Percentiles rank a stretch among this genome's conserved stretches.
phyloP scores from a whole-genome alignment of 176 grass and related monocot genomes.

The Oryza coarctata region DNA sequence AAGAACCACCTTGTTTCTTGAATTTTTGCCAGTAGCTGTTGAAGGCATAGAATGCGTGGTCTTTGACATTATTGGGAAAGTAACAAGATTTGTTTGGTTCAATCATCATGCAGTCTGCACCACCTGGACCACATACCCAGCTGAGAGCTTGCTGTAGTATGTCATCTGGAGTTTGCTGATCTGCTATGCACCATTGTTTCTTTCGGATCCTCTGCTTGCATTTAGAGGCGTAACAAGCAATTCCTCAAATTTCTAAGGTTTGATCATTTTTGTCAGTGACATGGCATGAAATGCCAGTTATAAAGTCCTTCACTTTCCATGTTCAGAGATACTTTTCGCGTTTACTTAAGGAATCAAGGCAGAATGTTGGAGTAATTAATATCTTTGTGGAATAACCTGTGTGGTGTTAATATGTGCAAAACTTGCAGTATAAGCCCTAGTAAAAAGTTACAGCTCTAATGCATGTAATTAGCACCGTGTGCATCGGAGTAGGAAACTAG shows the following conservation, averaged over 20 bases:
- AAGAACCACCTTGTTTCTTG: constrained; percentile 67
- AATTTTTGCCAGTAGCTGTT: constrained; percentile 77
- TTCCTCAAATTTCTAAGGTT: not conserved
- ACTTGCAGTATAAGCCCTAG: not conserved
- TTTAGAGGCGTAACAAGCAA: constrained; percentile 11
- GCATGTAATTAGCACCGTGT: not conserved
- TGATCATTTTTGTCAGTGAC: not conserved
- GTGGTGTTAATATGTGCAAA: not conserved
- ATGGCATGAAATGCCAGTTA: not conserved
- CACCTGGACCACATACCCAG: constrained; percentile 46
- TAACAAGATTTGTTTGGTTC: constrained; percentile 60
- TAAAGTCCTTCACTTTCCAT: not conserved
- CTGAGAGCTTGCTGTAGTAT: constrained; percentile 46
- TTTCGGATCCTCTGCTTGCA: constrained; percentile 26
- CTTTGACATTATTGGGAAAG: constrained; percentile 53
- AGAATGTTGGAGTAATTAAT: not conserved
- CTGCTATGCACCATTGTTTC: constrained; percentile 58
- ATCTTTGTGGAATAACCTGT: not conserved
- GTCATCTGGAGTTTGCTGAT: constrained; percentile 62
- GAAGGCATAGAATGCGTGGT: constrained; percentile 56
- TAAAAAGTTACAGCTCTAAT: not conserved
- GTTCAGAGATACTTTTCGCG: not conserved
- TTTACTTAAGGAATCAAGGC: not conserved
- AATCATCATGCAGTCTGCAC: constrained; percentile 56
- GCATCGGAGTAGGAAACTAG: not conserved